A percentile compares a stretch with the other conserved stretches of the same genome.
Conservation (phyloP, 192 early-diverging fungal species). For the Gigaspora rosea region DNA sequence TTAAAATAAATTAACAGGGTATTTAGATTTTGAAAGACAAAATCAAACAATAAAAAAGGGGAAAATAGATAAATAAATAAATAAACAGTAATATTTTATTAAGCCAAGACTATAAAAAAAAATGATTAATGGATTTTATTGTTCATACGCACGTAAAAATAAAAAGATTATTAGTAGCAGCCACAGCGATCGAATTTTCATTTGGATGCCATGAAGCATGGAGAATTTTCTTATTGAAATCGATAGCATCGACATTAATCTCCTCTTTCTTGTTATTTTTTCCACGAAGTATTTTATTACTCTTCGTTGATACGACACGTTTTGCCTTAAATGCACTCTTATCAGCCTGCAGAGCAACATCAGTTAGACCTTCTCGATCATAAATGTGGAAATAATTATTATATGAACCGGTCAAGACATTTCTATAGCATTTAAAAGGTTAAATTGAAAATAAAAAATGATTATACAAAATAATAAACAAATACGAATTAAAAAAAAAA, state of each 20-base stretch:
- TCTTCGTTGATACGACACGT: constrained; percentile 79
- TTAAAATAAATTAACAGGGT: too few relatives aligned
- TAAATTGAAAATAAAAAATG: not conserved
- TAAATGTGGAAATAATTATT: constrained; percentile 99
- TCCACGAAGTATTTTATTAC: constrained; percentile 55
- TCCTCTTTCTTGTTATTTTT: constrained; percentile 67
- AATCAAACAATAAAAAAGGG: too few relatives aligned
- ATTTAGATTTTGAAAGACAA: too few relatives aligned
- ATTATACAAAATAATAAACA: not conserved
- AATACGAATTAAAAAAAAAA: constrained; percentile 6
- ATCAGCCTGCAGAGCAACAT: constrained; percentile 93
- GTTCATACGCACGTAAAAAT: constrained; percentile 69
- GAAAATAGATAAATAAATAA: too few relatives aligned
- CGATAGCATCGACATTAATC: constrained; percentile 82
- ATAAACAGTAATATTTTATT: too few relatives aligned
- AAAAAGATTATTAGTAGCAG: constrained; percentile 99
- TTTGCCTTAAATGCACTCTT: constrained; percentile 98
- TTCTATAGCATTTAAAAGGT: constrained; percentile 44
- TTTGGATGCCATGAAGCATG: constrained; percentile 99
- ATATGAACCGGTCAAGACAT: constrained; percentile 95
- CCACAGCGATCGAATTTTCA: constrained; percentile 96
- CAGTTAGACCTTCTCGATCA: constrained; percentile 75
- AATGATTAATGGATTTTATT: too few relatives aligned
- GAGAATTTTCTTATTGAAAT: constrained; percentile 96
- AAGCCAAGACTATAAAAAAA: too few relatives aligned